A percentile compares a stretch with the other conserved stretches of the same genome.
Evolutionary conservation across 129 eudicot species (phyloP).

Genomic region (Dittrichia graveolens): DNA sequence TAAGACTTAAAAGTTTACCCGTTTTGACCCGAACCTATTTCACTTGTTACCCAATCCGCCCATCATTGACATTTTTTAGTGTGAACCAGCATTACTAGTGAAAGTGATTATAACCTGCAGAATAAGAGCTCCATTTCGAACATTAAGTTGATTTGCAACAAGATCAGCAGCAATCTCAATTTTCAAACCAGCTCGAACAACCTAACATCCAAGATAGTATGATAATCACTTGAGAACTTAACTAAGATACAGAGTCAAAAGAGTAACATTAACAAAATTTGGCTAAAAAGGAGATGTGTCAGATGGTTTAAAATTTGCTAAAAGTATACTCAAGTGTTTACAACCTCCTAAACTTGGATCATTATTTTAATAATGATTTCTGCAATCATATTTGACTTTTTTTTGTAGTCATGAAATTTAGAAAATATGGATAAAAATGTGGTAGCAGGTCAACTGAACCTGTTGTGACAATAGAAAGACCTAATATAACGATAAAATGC

Average conservation of each 20-base stretch:
- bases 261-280: too few relatives aligned
- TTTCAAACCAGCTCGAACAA: slow-evolving; percentile 84
- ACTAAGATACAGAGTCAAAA: neutral
- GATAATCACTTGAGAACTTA: neutral
- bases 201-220: slow-evolving; percentile 45
- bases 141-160: slow-evolving; percentile 92
- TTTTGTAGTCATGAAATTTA: too few relatives aligned
- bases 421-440: too few relatives aligned
- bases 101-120: slow-evolving; percentile 53
- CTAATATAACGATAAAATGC: too few relatives aligned
- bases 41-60: neutral
- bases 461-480: neutral
- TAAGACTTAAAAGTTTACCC: neutral
- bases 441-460: too few relatives aligned
- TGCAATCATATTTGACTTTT: too few relatives aligned
- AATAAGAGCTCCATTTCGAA: slow-evolving; percentile 91
- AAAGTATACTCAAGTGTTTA: too few relatives aligned
- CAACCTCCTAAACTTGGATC: too few relatives aligned
- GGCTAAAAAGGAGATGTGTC: too few relatives aligned
- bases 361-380: too few relatives aligned
- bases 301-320: too few relatives aligned
- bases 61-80: neutral
- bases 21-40: neutral
- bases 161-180: slow-evolving; percentile 91
- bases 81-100: neutral